A percentile compares a stretch with the other conserved stretches of the same genome.
Conservation (phyloP, 1,284 basidiomycete species). For the Ustilago trichophora region DNA sequence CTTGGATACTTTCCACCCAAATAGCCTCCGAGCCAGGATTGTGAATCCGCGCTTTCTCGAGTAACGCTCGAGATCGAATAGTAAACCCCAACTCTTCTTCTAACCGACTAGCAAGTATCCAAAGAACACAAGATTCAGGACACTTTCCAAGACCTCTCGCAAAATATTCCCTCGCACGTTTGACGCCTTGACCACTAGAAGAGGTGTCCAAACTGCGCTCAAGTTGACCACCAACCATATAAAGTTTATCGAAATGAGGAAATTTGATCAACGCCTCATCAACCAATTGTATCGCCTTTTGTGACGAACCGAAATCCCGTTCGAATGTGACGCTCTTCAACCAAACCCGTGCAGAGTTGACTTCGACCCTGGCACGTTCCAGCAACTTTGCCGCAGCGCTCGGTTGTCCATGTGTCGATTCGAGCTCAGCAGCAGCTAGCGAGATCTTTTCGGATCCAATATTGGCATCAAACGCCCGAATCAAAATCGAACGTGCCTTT, state of each 20-base stretch:
- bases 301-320: constrained; percentile 80
- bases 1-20: constrained; percentile 88
- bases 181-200: constrained; percentile 4
- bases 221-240: constrained; percentile 96
- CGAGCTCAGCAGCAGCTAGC: constrained; percentile 94
- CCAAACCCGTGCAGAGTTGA: constrained; percentile 93
- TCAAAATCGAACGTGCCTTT: constrained; percentile 84
- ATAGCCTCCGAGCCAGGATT: constrained; percentile 84
- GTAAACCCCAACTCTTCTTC: constrained; percentile 87
- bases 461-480: constrained; percentile 90
- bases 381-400: constrained; percentile 85
- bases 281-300: constrained; percentile 79
- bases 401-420: constrained; percentile 90
- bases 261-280: constrained; percentile 81
- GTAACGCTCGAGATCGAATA: constrained; percentile 87
- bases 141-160: constrained; percentile 81
- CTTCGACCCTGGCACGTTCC: constrained; percentile 85
- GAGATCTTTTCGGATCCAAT: constrained; percentile 97
- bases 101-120: constrained; percentile 85
- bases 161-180: constrained; percentile 49
- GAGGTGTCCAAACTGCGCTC: constrained; percentile 62
- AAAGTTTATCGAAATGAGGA: constrained; percentile 86
- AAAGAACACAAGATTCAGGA: constrained; percentile 82
- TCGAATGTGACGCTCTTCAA: constrained; percentile 97
- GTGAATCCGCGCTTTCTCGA: constrained; percentile 87